Evolutionary conservation across 352 stramenopile genomes (phyloP), one percentile per base, ranked within the genome.

Genomic region (Phytopythium litorale): DNA sequence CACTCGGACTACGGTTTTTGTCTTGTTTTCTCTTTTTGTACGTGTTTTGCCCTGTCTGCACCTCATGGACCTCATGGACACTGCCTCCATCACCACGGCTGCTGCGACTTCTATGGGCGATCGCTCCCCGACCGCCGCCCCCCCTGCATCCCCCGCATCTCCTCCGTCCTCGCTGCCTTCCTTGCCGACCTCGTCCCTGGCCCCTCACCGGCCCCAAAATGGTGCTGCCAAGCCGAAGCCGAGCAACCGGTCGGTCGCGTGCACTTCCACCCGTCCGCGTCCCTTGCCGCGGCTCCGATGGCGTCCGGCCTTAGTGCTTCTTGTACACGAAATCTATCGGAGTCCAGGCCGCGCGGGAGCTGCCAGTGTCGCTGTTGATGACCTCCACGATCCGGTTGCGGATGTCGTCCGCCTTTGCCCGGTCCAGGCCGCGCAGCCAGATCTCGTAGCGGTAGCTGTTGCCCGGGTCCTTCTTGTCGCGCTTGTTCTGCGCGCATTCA

Each of bases 381-480:
- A 84, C 76, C 23, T 81, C 73, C 19, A 92, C 61, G 54, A 88
- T 85, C 51, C 79, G 78, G 60, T 74, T 77, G 66, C 83, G 82
- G 64, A 94, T 92, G 45, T 90, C 81, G 52, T 94, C 84, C 3
- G 85, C 85, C 18, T 78, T 73, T 28, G 65, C 67, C 55, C 83
- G 81, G 57, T 86, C 83, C 16, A 70, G 59, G 8, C 73, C 80
- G 48, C 85, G 83, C 63, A 94, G 68, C 85, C 85, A 94, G 62
- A 94, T 88, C 65, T 94, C 85, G 60, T 86, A 94, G 40, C 85
- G 85, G 73, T 92, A 94, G 68, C 89, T 88, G 74, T 92, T 92
- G 64, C 73, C 81, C 30, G 74, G 68, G 42, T 94, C 80, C 63
- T 89, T 91, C 73, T 89, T 89, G 67, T 91, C 85, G 50, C 87